Evolutionary conservation across 192 early-diverging fungal species (phyloP), one percentile per base, ranked within the genome.

Genomic region (Neocallimastix lanati): DNA sequence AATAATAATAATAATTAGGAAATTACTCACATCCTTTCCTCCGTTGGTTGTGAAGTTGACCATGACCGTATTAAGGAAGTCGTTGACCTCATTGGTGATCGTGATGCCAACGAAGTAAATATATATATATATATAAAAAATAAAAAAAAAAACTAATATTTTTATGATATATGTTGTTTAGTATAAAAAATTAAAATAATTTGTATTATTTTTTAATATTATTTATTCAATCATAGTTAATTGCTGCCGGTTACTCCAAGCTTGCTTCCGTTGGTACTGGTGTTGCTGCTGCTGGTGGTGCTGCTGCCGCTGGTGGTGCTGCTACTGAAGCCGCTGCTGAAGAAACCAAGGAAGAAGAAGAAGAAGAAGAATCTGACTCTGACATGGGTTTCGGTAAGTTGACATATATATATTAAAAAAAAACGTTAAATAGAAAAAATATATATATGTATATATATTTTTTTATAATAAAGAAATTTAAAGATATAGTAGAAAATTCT

Each of bases 11-110:
- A n/a, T n/a, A n/a, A n/a, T n/a, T 28, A 37, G 28, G 28, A 29
- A 76, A 30, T 29, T 76, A 29, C 4, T 13, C 29, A 77, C 77
- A 90, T 99, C 86, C 91, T 99, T 82, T 83, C 88, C 35, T 86
- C 96, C 83, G 97, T 94, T 83, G 97, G 97, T 85, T 88, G 94
- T 82, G 96, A 98, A 84, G 91, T 90, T 80, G 97, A 99, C 84
- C 82, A 85, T 78, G 94, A 90, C 83, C 92, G 93, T 81, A 80
- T 98, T 81, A 86, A 84, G 81, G 84, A 88, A 86, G 91, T 99
- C 85, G 83, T 98, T 81, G 78, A 88, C 80, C 91, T 92, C 82
- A 91, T 99, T 79, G 87, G 91, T 80, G 96, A 93, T 85, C 98
- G 98, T 93, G 85, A 92, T 83, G 86, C 96, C 84, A 87, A 91